Evolutionary conservation across 371 early-diverging fungal species (phyloP).

Genomic region (Cokeromyces recurvatus): DNA sequence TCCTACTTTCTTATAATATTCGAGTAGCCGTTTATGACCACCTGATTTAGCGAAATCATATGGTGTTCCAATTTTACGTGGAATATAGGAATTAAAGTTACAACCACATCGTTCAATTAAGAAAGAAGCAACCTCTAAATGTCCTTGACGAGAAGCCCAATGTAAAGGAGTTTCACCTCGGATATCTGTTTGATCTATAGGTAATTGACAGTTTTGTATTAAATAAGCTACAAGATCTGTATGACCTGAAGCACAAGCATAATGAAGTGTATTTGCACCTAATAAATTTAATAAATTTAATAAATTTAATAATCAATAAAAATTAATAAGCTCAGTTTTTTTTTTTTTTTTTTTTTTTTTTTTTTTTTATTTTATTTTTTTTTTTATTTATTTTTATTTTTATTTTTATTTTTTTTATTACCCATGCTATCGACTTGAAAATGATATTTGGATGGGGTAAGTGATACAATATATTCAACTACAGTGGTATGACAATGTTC

Average conservation of each 20-base stretch:
- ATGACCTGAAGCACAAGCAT: slow-evolving; percentile 44
- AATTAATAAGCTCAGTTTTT: no score
- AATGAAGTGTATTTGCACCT: slow-evolving; percentile 44
- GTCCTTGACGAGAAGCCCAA: slow-evolving; percentile 41
- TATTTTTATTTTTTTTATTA: no score
- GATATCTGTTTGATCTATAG: slow-evolving; percentile 25
- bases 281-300: background rate
- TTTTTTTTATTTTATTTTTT: background rate
- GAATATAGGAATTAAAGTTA: slow-evolving; percentile 35
- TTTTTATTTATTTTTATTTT: background rate
- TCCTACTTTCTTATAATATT: slow-evolving; percentile 42
- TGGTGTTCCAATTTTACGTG: slow-evolving; percentile 36
- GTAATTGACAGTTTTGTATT: slow-evolving; percentile 28
- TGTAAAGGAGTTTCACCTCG: slow-evolving; percentile 36
- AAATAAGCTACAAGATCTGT: slow-evolving; percentile 34
- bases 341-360: no score
- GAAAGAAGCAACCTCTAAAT: slow-evolving; percentile 33
- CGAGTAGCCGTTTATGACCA: slow-evolving; percentile 33
- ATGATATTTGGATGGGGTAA: slow-evolving; percentile 25
- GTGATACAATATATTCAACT: slow-evolving; percentile 32
- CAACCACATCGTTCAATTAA: slow-evolving; percentile 39
- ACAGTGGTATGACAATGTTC: slow-evolving; percentile 37
- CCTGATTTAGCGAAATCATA: slow-evolving; percentile 38
- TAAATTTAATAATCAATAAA: background rate
- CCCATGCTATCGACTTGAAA: slow-evolving; percentile 26